phyloP scores from a whole-genome alignment of 1,139 yeast genomes.

The Nadsonia commutata region DNA sequence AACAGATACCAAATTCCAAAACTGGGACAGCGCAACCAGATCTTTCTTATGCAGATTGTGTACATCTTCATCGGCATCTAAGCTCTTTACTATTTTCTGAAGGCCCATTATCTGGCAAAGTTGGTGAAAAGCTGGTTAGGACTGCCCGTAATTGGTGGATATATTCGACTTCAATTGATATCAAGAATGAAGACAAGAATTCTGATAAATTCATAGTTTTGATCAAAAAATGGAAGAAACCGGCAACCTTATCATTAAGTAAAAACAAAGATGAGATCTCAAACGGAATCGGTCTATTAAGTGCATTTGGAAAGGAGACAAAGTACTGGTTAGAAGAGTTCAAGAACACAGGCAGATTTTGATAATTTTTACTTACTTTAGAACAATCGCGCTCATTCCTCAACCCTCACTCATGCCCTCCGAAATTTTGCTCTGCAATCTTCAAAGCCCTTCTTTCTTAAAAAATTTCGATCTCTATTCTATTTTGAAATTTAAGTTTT shows the following conservation, averaged over 20 bases:
- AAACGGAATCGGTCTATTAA: slow-evolving; percentile 11
- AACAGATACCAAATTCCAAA: no score
- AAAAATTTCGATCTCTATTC: no score
- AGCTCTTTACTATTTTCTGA: neutral
- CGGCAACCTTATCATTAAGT: slow-evolving; percentile 11
- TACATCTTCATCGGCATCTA: slow-evolving; percentile 5
- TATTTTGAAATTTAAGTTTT: no score
- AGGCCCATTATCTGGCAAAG: slow-evolving; percentile 8
- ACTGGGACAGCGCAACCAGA: slow-evolving; percentile 18
- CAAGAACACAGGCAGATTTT: slow-evolving; percentile 16
- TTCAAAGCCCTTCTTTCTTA: no score
- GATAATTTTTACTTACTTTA: no score
- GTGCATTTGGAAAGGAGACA: slow-evolving; percentile 18
- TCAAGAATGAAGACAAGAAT: slow-evolving; percentile 4
- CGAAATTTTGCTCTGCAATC: no score
- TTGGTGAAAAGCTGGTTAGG: slow-evolving; percentile 17
- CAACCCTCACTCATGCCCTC: no score
- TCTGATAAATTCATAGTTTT: slow-evolving; percentile 13
- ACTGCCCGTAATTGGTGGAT: slow-evolving; percentile 20
- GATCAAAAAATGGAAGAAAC: slow-evolving; percentile 15
- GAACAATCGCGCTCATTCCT: no score
- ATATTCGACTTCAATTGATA: slow-evolving; percentile 16
- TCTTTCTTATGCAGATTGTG: slow-evolving; percentile 11
- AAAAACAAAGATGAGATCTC: slow-evolving; percentile 3
- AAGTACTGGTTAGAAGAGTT: slow-evolving; percentile 18